phyloP scores from a whole-genome alignment of 345 rosid species.

The Camelina neglecta region DNA sequence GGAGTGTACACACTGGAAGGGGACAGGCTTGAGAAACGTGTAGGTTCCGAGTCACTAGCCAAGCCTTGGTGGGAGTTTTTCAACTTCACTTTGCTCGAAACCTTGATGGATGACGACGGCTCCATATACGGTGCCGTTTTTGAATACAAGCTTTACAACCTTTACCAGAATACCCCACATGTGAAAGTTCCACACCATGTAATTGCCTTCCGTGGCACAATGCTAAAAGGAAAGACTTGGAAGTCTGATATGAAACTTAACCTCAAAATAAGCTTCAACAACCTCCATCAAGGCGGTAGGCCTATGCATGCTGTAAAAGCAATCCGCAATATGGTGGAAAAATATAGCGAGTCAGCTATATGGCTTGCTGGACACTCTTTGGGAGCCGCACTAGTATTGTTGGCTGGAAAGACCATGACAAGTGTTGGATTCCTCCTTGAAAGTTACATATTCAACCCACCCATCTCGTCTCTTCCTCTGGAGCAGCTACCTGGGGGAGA shows the following conservation, averaged over 20 bases:
- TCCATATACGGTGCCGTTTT: conserved; percentile 68
- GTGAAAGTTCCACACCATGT: conserved; percentile 49
- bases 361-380: conserved; percentile 76
- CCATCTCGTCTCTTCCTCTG: conserved; percentile 54
- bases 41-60: conserved; percentile 46
- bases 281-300: conserved; percentile 50
- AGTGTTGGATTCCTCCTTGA: conserved; percentile 42
- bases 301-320: conserved; percentile 50
- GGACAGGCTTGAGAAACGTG: conserved; percentile 51
- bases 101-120: conserved; percentile 53
- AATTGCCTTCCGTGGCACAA: conserved; percentile 67
- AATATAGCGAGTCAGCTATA: conserved; percentile 32
- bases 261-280: conserved; percentile 41
- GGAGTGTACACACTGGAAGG: conserved; percentile 54
- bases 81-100: conserved; percentile 47
- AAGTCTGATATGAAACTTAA: conserved; percentile 47
- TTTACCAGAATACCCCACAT: not conserved
- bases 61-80: conserved; percentile 64
- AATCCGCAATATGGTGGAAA: conserved; percentile 33
- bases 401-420: conserved; percentile 57
- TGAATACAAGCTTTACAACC: conserved; percentile 33
- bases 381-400: conserved; percentile 63
- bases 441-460: conserved; percentile 64
- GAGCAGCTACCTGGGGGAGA: conserved; percentile 37
- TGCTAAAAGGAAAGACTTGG: conserved; percentile 34